phyloP scores from a whole-genome alignment of 768 basidiomycete species.

The Cystobasidium onofrii region DNA sequence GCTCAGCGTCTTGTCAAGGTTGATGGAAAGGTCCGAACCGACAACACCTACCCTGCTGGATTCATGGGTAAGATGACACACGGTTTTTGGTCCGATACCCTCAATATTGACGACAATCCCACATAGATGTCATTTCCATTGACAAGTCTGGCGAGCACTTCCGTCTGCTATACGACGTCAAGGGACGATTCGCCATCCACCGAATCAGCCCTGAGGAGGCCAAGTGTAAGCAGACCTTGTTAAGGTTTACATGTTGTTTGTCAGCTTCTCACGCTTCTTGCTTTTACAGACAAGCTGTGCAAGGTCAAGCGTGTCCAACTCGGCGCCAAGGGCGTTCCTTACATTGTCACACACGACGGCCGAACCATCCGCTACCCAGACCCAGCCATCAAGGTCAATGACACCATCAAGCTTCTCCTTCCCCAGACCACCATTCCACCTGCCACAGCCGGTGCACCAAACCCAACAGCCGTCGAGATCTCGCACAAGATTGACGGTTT shows the following conservation, averaged over 20 bases:
- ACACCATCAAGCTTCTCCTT: constrained; percentile 94
- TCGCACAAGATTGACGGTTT: constrained; percentile 71
- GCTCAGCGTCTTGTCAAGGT: constrained; percentile 96
- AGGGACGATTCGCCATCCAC: constrained; percentile 99
- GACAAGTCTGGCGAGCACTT: constrained; percentile 99
- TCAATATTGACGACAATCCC: not conserved
- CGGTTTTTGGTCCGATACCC: too few relatives aligned
- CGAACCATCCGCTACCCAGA: constrained; percentile 99
- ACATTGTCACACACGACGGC: constrained; percentile 97
- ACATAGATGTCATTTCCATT: constrained; percentile 81
- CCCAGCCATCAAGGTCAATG: constrained; percentile 82
- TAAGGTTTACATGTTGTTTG: too few relatives aligned
- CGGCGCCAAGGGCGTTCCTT: constrained; percentile 86
- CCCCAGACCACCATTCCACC: constrained; percentile 52
- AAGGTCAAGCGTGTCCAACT: constrained; percentile 79
- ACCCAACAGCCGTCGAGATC: constrained; percentile 31
- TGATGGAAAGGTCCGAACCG: constrained; percentile 96
- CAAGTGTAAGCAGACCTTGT: constrained; percentile 63
- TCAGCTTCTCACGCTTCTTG: constrained; percentile 4
- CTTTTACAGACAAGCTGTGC: constrained; percentile 41
- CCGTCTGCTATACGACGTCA: constrained; percentile 97
- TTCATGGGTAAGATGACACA: constrained; percentile 85
- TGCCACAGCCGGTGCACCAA: constrained; percentile 29
- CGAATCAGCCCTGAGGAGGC: constrained; percentile 98
- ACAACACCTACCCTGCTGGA: constrained; percentile 90